Conservation (phyloP, 2,329 filamentous ascomycete species). For the Fusarium sp. region DNA sequence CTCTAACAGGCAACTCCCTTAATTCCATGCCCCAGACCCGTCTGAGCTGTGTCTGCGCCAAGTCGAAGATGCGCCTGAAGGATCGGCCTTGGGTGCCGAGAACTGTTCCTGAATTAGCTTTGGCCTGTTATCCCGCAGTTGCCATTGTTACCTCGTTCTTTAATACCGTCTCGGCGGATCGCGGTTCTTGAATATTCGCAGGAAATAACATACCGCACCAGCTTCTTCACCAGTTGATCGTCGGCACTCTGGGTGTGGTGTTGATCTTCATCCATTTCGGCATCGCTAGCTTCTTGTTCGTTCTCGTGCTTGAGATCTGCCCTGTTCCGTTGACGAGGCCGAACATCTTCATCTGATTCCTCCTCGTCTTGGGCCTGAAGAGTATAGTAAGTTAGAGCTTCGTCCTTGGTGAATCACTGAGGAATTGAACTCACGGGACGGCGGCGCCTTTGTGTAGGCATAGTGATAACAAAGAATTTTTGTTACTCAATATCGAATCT, state of each 20-base stretch:
- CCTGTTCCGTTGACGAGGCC: conserved; percentile 46
- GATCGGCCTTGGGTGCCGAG: conserved; percentile 74
- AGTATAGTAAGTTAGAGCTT: conserved; percentile 9
- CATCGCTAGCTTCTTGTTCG: conserved; percentile 50
- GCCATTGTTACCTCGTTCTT: conserved; percentile 63
- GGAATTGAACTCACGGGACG: conserved; percentile 43
- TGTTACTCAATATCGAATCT: background rate
- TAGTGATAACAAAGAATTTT: conserved; percentile 7
- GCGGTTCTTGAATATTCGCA: conserved; percentile 70
- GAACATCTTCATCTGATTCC: conserved; percentile 46
- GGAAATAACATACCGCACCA: conserved; percentile 74
- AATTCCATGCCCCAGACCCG: conserved; percentile 91
- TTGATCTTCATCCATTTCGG: conserved; percentile 46
- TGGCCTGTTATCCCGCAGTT: accelerated
- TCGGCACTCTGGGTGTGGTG: conserved; percentile 52
- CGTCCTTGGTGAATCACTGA: conserved; percentile 10
- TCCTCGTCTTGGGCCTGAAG: conserved; percentile 43
- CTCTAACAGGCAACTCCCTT: conserved; percentile 80
- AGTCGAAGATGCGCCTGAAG: conserved; percentile 80
- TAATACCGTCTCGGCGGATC: conserved; percentile 69
- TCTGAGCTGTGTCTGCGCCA: conserved; percentile 77
- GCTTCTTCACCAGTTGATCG: conserved; percentile 67
- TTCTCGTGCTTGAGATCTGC: conserved; percentile 42
- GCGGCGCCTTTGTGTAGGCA: conserved; percentile 48
- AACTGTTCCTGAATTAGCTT: conserved; percentile 57